Evolutionary conservation across 176 grass and related monocot species (phyloP).

Genomic region (Aegilops bicornis): DNA sequence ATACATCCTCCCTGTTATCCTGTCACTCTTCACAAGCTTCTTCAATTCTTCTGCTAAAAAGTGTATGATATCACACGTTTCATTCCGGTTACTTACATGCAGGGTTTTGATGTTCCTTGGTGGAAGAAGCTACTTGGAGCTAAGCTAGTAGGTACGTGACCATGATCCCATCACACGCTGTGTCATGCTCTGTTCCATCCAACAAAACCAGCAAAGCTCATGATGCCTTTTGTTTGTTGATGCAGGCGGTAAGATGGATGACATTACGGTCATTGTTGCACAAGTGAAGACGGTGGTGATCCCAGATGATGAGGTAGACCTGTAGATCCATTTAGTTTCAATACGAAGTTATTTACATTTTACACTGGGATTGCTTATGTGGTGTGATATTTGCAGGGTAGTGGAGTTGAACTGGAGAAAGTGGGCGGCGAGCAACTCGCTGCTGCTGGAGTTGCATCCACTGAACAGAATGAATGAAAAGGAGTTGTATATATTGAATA

Average conservation of each 20-base stretch:
- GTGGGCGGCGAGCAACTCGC: not conserved
- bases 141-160: constrained; percentile 62
- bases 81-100: constrained; percentile 27
- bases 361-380: not conserved
- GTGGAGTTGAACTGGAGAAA: not conserved
- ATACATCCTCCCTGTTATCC: not conserved
- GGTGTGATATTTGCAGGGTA: constrained; percentile 20
- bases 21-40: not conserved
- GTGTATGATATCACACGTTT: not conserved
- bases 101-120: constrained; percentile 85
- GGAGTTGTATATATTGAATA: not conserved
- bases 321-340: not conserved
- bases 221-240: not conserved
- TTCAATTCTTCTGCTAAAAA: not conserved
- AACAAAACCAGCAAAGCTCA: not conserved
- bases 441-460: not conserved
- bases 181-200: constrained; percentile 2
- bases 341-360: not conserved
- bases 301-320: constrained; percentile 39
- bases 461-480: constrained; percentile 24
- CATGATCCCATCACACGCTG: not conserved
- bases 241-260: constrained; percentile 94
- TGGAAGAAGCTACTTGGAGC: constrained; percentile 82
- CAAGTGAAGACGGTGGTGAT: constrained; percentile 43
- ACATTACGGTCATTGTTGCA: constrained; percentile 81